Conservation (phyloP, 768 basidiomycete genomes). For the Clitopilus hobsonii region DNA sequence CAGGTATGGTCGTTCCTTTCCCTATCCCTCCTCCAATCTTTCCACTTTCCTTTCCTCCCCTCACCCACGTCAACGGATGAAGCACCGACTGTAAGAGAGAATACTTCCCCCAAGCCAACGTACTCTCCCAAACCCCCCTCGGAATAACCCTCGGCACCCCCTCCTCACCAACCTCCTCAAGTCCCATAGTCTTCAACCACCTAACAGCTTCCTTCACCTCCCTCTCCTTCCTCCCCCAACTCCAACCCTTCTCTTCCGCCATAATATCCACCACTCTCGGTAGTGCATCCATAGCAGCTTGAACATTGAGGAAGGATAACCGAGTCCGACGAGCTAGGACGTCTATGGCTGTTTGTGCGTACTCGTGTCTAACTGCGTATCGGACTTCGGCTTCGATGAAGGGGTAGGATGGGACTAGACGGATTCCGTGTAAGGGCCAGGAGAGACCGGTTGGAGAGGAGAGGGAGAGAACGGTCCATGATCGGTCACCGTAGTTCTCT, state of each 20-base stretch:
- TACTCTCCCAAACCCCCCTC: slow-evolving; percentile 21
- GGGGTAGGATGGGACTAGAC: slow-evolving; percentile 68
- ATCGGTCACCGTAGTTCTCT: slow-evolving; percentile 93
- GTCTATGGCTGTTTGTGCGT: slow-evolving; percentile 88
- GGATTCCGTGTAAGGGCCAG: slow-evolving; percentile 86
- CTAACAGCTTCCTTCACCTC: slow-evolving; percentile 57
- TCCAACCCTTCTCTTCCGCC: slow-evolving; percentile 83
- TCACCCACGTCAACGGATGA: slow-evolving; percentile 27
- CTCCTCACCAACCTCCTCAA: slow-evolving; percentile 26
- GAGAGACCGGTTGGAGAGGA: slow-evolving; percentile 69
- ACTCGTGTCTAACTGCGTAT: slow-evolving; percentile 86
- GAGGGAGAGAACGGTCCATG: slow-evolving; percentile 88
- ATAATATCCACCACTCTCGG: slow-evolving; percentile 90
- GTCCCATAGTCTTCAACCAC: slow-evolving; percentile 85
- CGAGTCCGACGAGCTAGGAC: slow-evolving; percentile 90
- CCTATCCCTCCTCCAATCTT: slow-evolving; percentile 19
- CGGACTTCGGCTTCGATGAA: slow-evolving; percentile 93
- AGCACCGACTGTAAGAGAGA: slow-evolving; percentile 22
- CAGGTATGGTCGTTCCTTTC: slow-evolving; percentile 25
- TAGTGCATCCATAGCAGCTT: slow-evolving; percentile 78
- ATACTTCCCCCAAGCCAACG: slow-evolving; percentile 24
- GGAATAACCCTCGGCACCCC: slow-evolving; percentile 17
- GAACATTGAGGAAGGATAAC: slow-evolving; percentile 88
- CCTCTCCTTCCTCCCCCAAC: slow-evolving; percentile 42
- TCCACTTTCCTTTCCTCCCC: slow-evolving; percentile 6